Percentiles rank a stretch among this genome's conserved stretches.
Evolutionary conservation across 805 yeast genomes (phyloP).

Genomic region (Nakazawaea holstii): DNA sequence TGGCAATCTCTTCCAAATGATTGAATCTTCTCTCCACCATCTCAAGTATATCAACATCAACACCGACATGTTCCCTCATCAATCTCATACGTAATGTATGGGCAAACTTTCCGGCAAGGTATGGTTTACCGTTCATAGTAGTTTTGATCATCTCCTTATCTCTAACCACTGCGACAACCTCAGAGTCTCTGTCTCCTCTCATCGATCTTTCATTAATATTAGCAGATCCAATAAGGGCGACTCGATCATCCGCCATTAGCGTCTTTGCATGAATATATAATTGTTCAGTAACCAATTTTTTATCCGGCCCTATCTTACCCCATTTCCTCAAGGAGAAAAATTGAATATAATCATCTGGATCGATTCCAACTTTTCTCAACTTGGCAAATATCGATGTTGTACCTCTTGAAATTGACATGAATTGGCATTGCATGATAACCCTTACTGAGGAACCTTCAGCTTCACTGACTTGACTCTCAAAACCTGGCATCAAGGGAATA

Average conservation of each 20-base stretch:
- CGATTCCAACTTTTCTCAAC: constrained; percentile 70
- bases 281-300: constrained; percentile 80
- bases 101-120: constrained; percentile 80
- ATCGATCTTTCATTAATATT: constrained; percentile 95
- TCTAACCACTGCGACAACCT: constrained; percentile 82
- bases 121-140: constrained; percentile 77
- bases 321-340: constrained; percentile 91
- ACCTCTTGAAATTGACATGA: constrained; percentile 88
- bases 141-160: constrained; percentile 71
- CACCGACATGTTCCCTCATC: constrained; percentile 96
- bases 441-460: constrained; percentile 95
- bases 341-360: constrained; percentile 86
- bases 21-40: constrained; percentile 69
- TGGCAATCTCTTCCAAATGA: constrained; percentile 41
- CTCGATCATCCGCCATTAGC: constrained; percentile 87
- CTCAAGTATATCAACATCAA: constrained; percentile 83
- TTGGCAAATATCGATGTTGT: constrained; percentile 81
- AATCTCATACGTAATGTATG: constrained; percentile 83
- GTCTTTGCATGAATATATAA: constrained; percentile 90
- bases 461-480: constrained; percentile 86
- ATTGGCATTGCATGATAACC: constrained; percentile 95
- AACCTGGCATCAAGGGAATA: constrained; percentile 97
- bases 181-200: constrained; percentile 92
- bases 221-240: constrained; percentile 95
- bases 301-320: constrained; percentile 82